These are phyloP conservation scores for Mycena capillaripes DNA, from an alignment of 768 basidiomycete species.

Conservation along the genomic window DNA sequence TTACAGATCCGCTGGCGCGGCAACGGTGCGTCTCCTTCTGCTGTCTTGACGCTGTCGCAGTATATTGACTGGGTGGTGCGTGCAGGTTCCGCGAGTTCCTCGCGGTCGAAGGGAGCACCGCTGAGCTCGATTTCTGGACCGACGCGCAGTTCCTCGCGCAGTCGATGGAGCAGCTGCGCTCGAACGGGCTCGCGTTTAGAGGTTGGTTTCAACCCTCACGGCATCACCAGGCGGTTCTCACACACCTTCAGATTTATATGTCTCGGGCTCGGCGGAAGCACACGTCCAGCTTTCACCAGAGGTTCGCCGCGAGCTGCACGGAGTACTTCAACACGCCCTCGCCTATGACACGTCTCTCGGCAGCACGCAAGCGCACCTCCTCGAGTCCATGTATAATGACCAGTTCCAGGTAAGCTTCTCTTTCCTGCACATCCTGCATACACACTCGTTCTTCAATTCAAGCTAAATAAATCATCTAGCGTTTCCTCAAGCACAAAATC, in stretches of 20 bases:
- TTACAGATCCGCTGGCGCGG: slow-evolving; percentile 29
- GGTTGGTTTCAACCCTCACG: not conserved
- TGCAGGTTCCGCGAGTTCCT: slow-evolving; percentile 35
- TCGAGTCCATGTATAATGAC: slow-evolving; percentile 33
- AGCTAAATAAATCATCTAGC: slow-evolving; percentile 9
- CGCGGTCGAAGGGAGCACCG: slow-evolving; percentile 1
- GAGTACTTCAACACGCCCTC: slow-evolving; percentile 28
- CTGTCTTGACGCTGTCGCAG: too few relatives aligned
- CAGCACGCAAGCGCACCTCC: slow-evolving; percentile 19
- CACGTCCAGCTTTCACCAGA: slow-evolving; percentile 13
- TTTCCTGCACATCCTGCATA: not conserved
- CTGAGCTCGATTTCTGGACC: slow-evolving; percentile 30
- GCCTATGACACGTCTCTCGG: slow-evolving; percentile 16
- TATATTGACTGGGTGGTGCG: not conserved
- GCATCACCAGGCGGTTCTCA: not conserved
- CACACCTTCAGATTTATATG: slow-evolving; percentile 22
- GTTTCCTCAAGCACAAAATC: slow-evolving; percentile 35
- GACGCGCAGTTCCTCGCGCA: slow-evolving; percentile 29
- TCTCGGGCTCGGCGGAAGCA: slow-evolving; percentile 7
- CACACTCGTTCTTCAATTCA: too few relatives aligned
- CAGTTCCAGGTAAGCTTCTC: slow-evolving; percentile 31
- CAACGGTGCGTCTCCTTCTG: slow-evolving; percentile 16
- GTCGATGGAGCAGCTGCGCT: slow-evolving; percentile 8
- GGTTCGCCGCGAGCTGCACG: slow-evolving; percentile 25
- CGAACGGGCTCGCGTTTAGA: slow-evolving; percentile 15